Conservation (phyloP, 345 rosid species). For the Citrus hindsii region DNA sequence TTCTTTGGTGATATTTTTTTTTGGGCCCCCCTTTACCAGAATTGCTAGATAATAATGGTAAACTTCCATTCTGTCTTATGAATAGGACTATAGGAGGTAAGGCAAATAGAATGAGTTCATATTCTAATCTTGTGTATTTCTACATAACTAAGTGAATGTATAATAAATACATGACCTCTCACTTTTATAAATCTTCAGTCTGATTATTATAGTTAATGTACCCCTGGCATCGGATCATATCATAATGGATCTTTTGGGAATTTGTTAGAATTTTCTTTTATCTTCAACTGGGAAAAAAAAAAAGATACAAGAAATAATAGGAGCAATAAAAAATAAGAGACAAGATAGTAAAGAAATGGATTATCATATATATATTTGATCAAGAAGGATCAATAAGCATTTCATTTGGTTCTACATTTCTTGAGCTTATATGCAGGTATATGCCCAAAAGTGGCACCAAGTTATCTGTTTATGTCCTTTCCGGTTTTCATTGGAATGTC, state of each 20-base stretch:
- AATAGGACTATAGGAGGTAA: neutral
- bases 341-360: neutral
- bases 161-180: neutral
- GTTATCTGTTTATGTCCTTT: neutral
- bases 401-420: neutral
- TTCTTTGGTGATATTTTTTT: neutral
- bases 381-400: neutral
- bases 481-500: constrained; percentile 10
- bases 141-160: too few relatives aligned
- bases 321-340: neutral
- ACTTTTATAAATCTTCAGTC: neutral
- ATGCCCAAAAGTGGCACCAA: neutral
- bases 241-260: neutral
- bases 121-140: neutral
- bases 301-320: neutral
- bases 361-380: neutral
- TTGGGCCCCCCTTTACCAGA: neutral
- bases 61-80: neutral
- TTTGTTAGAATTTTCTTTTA: neutral
- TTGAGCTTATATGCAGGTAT: neutral
- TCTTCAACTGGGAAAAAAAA: neutral
- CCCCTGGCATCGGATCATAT: neutral
- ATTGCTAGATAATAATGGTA: neutral
- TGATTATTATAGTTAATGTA: neutral
- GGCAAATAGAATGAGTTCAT: neutral